Evolutionary conservation across 345 rosid genomes (phyloP).

Genomic region (Eucalyptus marginata): DNA sequence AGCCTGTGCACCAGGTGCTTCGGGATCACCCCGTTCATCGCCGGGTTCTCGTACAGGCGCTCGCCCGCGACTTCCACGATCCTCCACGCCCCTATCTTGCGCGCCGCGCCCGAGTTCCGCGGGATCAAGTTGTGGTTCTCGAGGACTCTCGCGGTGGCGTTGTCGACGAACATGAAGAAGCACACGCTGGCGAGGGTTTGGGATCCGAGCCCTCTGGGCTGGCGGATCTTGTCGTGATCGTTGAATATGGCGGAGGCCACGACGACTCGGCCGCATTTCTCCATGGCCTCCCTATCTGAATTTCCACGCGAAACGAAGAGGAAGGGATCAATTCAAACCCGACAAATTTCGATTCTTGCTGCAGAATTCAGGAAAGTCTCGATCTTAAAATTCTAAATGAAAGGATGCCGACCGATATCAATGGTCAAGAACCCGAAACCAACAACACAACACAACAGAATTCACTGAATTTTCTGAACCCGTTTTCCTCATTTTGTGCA

Average conservation of each 20-base stretch:
- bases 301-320: not conserved
- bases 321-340: not conserved
- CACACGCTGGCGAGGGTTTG: conserved; percentile 42
- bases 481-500: not conserved
- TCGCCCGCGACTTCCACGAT: conserved; percentile 29
- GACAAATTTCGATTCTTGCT: not conserved
- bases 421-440: not conserved
- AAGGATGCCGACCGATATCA: not conserved
- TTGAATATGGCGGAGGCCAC: conserved; percentile 86
- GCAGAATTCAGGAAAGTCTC: not conserved
- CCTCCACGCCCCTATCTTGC: conserved; percentile 61
- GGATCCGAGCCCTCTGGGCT: conserved; percentile 71
- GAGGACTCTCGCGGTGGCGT: conserved; percentile 36
- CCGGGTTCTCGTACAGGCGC: conserved; percentile 47
- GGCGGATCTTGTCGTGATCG: conserved; percentile 86
- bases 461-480: not conserved
- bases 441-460: not conserved
- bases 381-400: not conserved
- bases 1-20: conserved; percentile 72
- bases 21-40: conserved; percentile 89
- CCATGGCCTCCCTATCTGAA: conserved; percentile 72
- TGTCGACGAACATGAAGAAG: conserved; percentile 90
- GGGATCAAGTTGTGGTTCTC: conserved; percentile 28
- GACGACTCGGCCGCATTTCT: conserved; percentile 55
- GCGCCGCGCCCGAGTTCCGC: not conserved